Percentiles rank a stretch among this genome's conserved stretches.
These are phyloP conservation scores for Trifolium subterraneum DNA, from an alignment of 306 rosid species.

Conservation along the genomic window DNA sequence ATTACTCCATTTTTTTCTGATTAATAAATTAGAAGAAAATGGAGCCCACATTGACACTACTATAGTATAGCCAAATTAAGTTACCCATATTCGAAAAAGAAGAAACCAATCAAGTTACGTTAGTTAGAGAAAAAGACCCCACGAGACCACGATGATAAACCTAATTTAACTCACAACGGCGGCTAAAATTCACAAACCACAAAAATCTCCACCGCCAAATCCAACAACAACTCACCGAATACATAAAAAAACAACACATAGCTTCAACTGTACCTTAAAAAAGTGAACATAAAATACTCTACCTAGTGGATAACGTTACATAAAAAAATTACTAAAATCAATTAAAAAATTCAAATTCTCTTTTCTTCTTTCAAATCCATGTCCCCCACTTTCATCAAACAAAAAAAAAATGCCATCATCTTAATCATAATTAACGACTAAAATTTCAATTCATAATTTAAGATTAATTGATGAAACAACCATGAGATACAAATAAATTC, in stretches of 20 bases:
- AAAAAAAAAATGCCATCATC: too few species aligned
- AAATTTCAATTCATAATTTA: neutral
- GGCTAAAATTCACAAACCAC: conserved; percentile 40
- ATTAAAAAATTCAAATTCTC: neutral
- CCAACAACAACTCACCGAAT: conserved; percentile 13
- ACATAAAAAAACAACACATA: neutral
- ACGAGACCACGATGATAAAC: conserved; percentile 22
- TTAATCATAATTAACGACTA: conserved; percentile 6
- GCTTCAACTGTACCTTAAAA: conserved; percentile 19
- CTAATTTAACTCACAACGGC: conserved; percentile 45
- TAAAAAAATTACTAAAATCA: neutral
- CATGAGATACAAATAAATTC: conserved; percentile 44
- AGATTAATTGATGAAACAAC: conserved; percentile 46
- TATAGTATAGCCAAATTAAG: neutral
- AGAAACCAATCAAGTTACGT: conserved; percentile 12
- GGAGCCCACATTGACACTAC: conserved; percentile 11
- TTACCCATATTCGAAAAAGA: neutral
- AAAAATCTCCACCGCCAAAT: conserved; percentile 36
- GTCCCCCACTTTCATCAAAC: neutral
- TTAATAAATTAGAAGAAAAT: neutral
- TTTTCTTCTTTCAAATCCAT: neutral
- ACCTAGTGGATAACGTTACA: conserved; percentile 18
- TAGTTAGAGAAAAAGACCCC: neutral
- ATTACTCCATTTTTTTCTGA: too few species aligned
- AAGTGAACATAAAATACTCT: neutral